phyloP scores from a whole-genome alignment of 139 green algal species.

The Auxenochlorella pyrenoidosa region DNA sequence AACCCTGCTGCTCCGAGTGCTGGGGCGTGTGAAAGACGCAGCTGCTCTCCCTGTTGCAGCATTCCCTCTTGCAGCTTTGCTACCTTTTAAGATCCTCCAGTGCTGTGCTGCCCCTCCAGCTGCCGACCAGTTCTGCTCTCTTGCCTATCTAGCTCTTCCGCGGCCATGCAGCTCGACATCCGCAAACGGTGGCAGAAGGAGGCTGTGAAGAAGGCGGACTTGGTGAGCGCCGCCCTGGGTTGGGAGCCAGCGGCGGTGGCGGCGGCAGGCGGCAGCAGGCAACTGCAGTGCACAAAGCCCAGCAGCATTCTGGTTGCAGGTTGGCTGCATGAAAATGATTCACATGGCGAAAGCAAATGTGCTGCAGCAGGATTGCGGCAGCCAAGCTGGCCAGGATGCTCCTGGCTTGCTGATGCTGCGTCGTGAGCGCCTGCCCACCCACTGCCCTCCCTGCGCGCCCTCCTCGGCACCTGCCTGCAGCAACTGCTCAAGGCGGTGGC shows the following conservation, averaged over 20 bases:
- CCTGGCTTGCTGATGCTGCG: background rate
- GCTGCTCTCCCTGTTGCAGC: background rate
- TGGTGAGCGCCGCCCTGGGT: slow-evolving; percentile 31
- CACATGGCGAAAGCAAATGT: background rate
- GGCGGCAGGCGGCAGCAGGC: background rate
- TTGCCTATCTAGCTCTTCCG: background rate
- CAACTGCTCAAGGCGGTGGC: slow-evolving; percentile 49
- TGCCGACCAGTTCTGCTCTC: background rate
- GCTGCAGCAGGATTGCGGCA: background rate
- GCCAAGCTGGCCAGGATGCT: too few species aligned
- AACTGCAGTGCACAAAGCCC: background rate
- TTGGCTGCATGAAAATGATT: background rate
- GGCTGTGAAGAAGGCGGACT: slow-evolving; percentile 26
- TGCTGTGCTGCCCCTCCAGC: background rate
- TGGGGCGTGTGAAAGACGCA: background rate
- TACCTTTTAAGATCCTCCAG: background rate
- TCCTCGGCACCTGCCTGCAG: slow-evolving; percentile 24
- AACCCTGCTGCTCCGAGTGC: too few species aligned
- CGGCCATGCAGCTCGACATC: slow-evolving; percentile 26
- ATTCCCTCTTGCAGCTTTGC: background rate
- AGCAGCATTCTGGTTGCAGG: background rate
- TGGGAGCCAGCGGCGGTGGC: background rate
- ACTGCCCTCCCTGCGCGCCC: background rate
- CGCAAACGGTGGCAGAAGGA: slow-evolving; percentile 42
- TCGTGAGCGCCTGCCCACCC: background rate